Conservation (phyloP, 2,329 filamentous ascomycete species). For the Metarhizium brunneum region DNA sequence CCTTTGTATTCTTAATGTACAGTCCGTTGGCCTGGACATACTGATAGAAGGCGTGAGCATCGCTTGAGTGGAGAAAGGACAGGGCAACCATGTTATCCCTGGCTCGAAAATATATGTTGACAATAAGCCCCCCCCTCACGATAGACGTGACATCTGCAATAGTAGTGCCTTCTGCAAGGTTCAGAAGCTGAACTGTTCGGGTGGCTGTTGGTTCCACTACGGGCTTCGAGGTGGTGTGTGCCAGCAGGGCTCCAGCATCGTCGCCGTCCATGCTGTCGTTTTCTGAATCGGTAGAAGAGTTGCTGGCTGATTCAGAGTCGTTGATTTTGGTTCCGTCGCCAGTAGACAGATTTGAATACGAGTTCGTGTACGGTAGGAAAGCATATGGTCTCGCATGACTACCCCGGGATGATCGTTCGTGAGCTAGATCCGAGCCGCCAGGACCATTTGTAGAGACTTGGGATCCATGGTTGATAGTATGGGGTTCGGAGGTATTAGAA, state of each 20-base stretch:
- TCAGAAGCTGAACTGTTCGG: slow-evolving; percentile 53
- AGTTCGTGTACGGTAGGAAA: not conserved
- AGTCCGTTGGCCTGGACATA: slow-evolving; percentile 57
- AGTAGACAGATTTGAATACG: not conserved
- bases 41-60: slow-evolving; percentile 55
- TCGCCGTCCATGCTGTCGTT: not conserved
- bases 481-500: not conserved
- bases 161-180: slow-evolving; percentile 52
- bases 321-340: not conserved
- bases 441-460: not conserved
- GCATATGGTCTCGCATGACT: not conserved
- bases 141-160: slow-evolving; percentile 56
- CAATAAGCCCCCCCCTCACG: slow-evolving; percentile 60
- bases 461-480: not conserved
- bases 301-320: not conserved
- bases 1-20: slow-evolving; percentile 59
- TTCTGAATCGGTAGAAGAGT: not conserved
- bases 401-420: not conserved
- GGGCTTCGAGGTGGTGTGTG: not conserved
- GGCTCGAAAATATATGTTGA: slow-evolving; percentile 56
- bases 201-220: slow-evolving; percentile 25
- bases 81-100: slow-evolving; percentile 53
- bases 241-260: not conserved
- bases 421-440: not conserved
- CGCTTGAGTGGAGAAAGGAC: slow-evolving; percentile 57